Percentiles rank a stretch among this genome's conserved stretches.
phyloP scores from a whole-genome alignment of 140 eudicot genomes.

The Bidens hawaiensis region DNA sequence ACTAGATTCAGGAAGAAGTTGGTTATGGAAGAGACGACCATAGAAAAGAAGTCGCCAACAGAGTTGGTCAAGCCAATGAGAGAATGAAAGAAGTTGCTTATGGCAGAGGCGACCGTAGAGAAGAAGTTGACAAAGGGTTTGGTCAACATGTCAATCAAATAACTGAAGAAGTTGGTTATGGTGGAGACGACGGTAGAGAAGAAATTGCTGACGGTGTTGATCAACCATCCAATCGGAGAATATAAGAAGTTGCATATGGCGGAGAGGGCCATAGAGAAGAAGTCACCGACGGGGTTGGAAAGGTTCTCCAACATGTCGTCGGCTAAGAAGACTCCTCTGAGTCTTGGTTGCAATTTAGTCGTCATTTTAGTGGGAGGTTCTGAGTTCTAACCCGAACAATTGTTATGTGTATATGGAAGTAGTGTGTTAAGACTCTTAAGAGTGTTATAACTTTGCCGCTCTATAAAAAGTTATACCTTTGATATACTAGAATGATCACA shows the following conservation, averaged over 20 bases:
- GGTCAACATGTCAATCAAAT: neutral
- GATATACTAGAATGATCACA: no score
- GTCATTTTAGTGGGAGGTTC: constrained; percentile 8
- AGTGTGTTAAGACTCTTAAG: no score
- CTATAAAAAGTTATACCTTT: no score
- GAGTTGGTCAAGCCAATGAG: no score
- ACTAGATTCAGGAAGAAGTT: constrained; percentile 11
- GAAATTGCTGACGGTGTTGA: constrained; percentile 14
- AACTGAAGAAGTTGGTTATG: neutral
- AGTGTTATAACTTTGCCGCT: no score
- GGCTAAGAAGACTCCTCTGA: constrained; percentile 14
- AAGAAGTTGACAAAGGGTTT: neutral
- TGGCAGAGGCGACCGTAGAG: neutral
- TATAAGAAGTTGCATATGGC: neutral
- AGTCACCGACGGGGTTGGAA: constrained; percentile 14
- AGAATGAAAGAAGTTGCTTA: no score
- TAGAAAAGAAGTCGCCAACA: no score
- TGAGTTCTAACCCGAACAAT: no score
- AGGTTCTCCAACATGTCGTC: constrained; percentile 2
- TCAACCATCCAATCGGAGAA: neutral
- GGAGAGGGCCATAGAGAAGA: neutral
- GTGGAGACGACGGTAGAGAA: neutral
- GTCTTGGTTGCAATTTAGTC: neutral
- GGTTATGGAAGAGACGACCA: neutral
- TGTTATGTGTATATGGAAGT: no score